Percentiles rank a stretch among this genome's conserved stretches.
Conservation (phyloP, 2,329 filamentous ascomycete species). For the Fusarium metavorans region DNA sequence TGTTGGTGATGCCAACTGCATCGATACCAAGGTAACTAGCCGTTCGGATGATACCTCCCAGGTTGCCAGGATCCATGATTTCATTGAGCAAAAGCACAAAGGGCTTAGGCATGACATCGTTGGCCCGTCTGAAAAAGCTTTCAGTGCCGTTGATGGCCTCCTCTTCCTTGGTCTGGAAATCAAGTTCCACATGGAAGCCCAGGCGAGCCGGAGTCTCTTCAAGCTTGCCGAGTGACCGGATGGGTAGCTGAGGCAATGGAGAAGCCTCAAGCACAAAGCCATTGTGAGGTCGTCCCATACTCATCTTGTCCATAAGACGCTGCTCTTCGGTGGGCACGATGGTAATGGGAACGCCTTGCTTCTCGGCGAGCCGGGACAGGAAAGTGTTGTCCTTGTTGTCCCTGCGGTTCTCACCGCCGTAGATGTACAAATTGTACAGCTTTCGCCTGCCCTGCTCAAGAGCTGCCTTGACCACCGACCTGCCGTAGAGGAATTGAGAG, state of each 20-base stretch:
- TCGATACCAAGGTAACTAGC: slow-evolving; percentile 92
- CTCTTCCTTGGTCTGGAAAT: slow-evolving; percentile 80
- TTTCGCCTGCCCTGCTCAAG: slow-evolving; percentile 75
- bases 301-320: slow-evolving; percentile 84
- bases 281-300: slow-evolving; percentile 86
- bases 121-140: slow-evolving; percentile 57
- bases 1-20: slow-evolving; percentile 81
- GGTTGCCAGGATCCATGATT: slow-evolving; percentile 87
- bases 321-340: slow-evolving; percentile 72
- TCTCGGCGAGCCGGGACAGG: slow-evolving; percentile 61
- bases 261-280: slow-evolving; percentile 90
- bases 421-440: slow-evolving; percentile 87
- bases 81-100: slow-evolving; percentile 81
- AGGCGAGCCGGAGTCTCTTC: slow-evolving; percentile 57
- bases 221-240: slow-evolving; percentile 67
- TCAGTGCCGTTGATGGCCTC: slow-evolving; percentile 76
- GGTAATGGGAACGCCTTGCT: slow-evolving; percentile 65
- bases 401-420: slow-evolving; percentile 67
- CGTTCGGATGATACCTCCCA: slow-evolving; percentile 89
- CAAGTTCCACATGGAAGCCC: slow-evolving; percentile 71
- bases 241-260: slow-evolving; percentile 78
- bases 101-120: slow-evolving; percentile 63
- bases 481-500: slow-evolving; percentile 92
- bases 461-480: slow-evolving; percentile 83
- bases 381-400: slow-evolving; percentile 59